These are phyloP conservation scores for Suillus occidentalis DNA, from an alignment of 768 basidiomycete species.

Conservation along the genomic window DNA sequence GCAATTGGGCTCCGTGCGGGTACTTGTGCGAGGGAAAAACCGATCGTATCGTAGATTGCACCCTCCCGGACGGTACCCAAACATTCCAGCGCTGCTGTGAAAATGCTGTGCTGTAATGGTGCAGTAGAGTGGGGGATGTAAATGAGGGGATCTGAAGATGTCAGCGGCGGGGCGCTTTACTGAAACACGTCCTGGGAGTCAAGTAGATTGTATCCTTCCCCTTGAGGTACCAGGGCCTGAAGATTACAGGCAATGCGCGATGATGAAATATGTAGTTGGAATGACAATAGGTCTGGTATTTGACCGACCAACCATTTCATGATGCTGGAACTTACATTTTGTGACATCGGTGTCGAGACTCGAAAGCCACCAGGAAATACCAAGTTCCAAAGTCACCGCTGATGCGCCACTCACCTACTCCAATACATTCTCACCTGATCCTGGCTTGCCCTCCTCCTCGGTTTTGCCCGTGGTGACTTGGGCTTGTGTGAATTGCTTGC, in stretches of 20 bases:
- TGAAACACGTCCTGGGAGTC: background rate
- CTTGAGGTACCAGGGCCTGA: background rate
- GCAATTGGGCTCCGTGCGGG: conserved; percentile 11
- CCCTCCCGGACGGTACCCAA: background rate
- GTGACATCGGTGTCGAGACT: background rate
- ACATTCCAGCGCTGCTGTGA: background rate
- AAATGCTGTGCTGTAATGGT: background rate
- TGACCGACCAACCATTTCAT: background rate
- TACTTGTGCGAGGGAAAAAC: conserved; percentile 1
- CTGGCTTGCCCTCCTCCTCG: background rate
- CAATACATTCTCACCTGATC: background rate
- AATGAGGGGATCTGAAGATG: background rate
- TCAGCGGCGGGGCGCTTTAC: background rate
- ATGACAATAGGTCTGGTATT: conserved; percentile 11
- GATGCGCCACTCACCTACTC: background rate
- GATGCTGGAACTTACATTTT: background rate
- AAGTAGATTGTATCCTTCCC: background rate
- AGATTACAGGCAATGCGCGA: conserved; percentile 24
- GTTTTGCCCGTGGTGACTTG: background rate
- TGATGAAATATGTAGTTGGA: conserved; percentile 27
- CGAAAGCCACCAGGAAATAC: background rate
- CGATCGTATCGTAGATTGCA: background rate
- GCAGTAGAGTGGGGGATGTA: background rate
- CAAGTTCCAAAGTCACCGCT: background rate
- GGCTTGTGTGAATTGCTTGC: background rate